phyloP scores from a whole-genome alignment of 768 basidiomycete genomes.

The Boletus rubropictus region DNA sequence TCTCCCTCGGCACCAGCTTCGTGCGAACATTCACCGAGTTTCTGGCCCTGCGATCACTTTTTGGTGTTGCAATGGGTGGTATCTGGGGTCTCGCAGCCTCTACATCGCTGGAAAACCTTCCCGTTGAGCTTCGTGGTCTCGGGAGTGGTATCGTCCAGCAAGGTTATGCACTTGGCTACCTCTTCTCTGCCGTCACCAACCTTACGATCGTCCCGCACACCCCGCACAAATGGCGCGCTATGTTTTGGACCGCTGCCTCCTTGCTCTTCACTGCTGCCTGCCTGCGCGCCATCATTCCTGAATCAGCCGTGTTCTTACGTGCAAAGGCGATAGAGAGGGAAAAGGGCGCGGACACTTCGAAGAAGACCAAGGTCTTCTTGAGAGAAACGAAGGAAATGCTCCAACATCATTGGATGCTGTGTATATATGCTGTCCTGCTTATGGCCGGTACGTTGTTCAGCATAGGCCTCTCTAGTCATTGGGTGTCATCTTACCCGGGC shows the following conservation, averaged over 20 bases:
- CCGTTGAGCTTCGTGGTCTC: slow-evolving; percentile 83
- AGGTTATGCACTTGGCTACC: slow-evolving; percentile 87
- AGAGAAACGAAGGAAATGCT: slow-evolving; percentile 72
- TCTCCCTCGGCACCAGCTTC: slow-evolving; percentile 81
- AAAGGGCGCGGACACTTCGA: slow-evolving; percentile 27
- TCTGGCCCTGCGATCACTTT: slow-evolving; percentile 74
- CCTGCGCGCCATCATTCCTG: slow-evolving; percentile 66
- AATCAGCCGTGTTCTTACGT: slow-evolving; percentile 68
- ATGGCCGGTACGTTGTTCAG: slow-evolving; percentile 49
- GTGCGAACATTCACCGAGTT: slow-evolving; percentile 71
- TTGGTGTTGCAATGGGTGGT: slow-evolving; percentile 86
- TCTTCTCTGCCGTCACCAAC: slow-evolving; percentile 81
- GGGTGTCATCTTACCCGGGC: neutral
- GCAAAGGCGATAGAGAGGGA: slow-evolving; percentile 52
- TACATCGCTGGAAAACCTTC: slow-evolving; percentile 85
- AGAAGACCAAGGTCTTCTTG: slow-evolving; percentile 69
- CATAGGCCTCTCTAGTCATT: neutral
- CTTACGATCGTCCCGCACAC: slow-evolving; percentile 46
- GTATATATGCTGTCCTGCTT: slow-evolving; percentile 77
- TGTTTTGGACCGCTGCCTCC: slow-evolving; percentile 79
- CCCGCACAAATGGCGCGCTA: slow-evolving; percentile 54
- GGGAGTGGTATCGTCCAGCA: slow-evolving; percentile 84
- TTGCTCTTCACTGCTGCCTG: slow-evolving; percentile 65
- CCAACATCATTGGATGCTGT: slow-evolving; percentile 73
- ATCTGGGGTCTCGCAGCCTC: slow-evolving; percentile 84